Evolutionary conservation across 2,329 filamentous ascomycete genomes (phyloP).

Genomic region (Diaporthe citri): DNA sequence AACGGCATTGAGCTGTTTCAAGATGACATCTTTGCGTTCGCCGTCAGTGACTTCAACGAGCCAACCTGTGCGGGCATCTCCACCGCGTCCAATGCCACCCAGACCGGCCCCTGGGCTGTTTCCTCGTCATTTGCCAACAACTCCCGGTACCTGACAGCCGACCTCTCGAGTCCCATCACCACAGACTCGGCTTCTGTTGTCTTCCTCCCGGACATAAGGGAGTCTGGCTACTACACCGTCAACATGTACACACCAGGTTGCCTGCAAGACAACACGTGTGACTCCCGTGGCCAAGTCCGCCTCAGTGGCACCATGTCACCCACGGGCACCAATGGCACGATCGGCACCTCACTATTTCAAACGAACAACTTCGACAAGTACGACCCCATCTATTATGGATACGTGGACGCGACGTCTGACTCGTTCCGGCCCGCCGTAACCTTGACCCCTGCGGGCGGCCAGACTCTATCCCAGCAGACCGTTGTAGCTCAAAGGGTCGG

Average conservation of each 20-base stretch:
- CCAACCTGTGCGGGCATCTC: slow-evolving; percentile 79
- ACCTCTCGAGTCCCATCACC: slow-evolving; percentile 68
- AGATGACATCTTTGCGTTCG: slow-evolving; percentile 87
- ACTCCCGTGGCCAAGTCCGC: slow-evolving; percentile 82
- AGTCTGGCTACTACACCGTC: slow-evolving; percentile 92
- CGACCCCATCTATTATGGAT: slow-evolving; percentile 89
- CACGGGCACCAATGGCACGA: slow-evolving; percentile 52
- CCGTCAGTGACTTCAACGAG: slow-evolving; percentile 89
- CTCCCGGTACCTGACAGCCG: slow-evolving; percentile 81
- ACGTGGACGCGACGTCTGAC: slow-evolving; percentile 79
- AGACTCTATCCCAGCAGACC: slow-evolving; percentile 72
- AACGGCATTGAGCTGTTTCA: slow-evolving; percentile 89
- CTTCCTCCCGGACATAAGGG: slow-evolving; percentile 85
- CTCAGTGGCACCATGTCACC: slow-evolving; percentile 78
- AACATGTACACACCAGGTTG: slow-evolving; percentile 95
- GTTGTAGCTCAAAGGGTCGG: slow-evolving; percentile 91
- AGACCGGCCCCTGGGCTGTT: slow-evolving; percentile 80
- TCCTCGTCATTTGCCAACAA: slow-evolving; percentile 76
- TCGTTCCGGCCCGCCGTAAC: slow-evolving; percentile 86
- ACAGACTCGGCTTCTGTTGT: slow-evolving; percentile 76
- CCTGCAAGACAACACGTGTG: slow-evolving; percentile 81
- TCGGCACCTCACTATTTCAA: slow-evolving; percentile 78
- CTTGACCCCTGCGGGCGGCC: slow-evolving; percentile 75
- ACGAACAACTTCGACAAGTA: slow-evolving; percentile 98
- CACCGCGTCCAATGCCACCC: slow-evolving; percentile 74